phyloP scores from a whole-genome alignment of 352 stramenopile species.

The Phytopythium montanum region DNA sequence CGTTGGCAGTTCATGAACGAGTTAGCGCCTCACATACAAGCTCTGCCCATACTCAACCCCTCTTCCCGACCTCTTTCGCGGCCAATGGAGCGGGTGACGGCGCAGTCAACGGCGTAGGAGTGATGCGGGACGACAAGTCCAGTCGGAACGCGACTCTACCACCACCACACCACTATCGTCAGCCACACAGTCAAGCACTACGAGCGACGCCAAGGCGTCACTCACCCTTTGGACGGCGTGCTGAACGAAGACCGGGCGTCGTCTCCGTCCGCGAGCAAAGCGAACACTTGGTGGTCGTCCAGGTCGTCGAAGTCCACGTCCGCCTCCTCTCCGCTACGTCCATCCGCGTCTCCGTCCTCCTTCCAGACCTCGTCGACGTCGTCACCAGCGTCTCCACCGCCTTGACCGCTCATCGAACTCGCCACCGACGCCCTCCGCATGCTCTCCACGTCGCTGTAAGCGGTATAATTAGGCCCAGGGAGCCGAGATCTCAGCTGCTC shows the following conservation, averaged over 20 bases:
- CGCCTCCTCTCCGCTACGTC: background rate
- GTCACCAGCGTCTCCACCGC: background rate
- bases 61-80: background rate
- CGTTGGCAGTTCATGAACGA: background rate
- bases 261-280: constrained; percentile 46
- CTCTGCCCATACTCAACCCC: background rate
- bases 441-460: background rate
- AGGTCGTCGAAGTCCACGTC: constrained; percentile 65
- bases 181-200: background rate
- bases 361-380: background rate
- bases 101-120: constrained; percentile 9
- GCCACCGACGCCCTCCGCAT: constrained; percentile 29
- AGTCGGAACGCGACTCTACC: constrained; percentile 47
- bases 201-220: background rate
- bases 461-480: background rate
- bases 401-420: background rate
- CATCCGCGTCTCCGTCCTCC: background rate
- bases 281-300: constrained; percentile 53
- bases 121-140: constrained; percentile 46
- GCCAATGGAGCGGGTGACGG: background rate
- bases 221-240: constrained; percentile 22
- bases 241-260: constrained; percentile 10
- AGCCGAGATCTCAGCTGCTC: no score
- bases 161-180: background rate
- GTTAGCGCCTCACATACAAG: background rate